phyloP scores from a whole-genome alignment of 2,329 filamentous ascomycete species.

The Teratosphaeria destructans region DNA sequence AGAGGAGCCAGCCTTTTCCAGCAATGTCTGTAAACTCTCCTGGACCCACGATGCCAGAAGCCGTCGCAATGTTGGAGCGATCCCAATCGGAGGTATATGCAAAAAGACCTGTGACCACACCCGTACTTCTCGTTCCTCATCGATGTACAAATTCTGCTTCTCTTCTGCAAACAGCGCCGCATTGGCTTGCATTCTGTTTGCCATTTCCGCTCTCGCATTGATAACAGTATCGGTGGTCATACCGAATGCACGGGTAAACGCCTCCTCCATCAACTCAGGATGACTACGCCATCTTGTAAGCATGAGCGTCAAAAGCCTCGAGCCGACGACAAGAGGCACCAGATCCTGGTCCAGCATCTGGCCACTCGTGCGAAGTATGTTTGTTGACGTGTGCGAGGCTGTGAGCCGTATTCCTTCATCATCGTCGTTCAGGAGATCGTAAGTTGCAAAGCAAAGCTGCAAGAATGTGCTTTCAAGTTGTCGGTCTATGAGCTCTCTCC shows the following conservation, averaged over 20 bases:
- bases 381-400: slow-evolving; percentile 35
- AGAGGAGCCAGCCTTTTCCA: slow-evolving; percentile 22
- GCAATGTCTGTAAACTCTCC: slow-evolving; percentile 40
- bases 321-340: slow-evolving; percentile 40
- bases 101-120: slow-evolving; percentile 53
- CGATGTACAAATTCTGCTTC: slow-evolving; percentile 88
- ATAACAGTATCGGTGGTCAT: not conserved
- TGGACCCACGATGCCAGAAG: slow-evolving; percentile 37
- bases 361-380: slow-evolving; percentile 29
- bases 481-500: not conserved
- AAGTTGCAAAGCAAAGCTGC: slow-evolving; percentile 49
- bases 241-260: slow-evolving; percentile 15
- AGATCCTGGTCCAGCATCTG: slow-evolving; percentile 34
- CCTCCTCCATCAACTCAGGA: slow-evolving; percentile 4
- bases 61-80: slow-evolving; percentile 15
- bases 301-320: slow-evolving; percentile 28
- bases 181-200: slow-evolving; percentile 33
- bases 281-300: slow-evolving; percentile 9
- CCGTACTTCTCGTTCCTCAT: slow-evolving; percentile 63
- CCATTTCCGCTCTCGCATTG: slow-evolving; percentile 8
- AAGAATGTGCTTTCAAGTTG: not conserved
- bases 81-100: slow-evolving; percentile 17
- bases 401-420: slow-evolving; percentile 75
- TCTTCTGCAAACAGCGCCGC: slow-evolving; percentile 74
- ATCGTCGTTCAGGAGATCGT: slow-evolving; percentile 75